Conservation (phyloP, 2,329 filamentous ascomycete species). For the Tolypocladium inflatum region DNA sequence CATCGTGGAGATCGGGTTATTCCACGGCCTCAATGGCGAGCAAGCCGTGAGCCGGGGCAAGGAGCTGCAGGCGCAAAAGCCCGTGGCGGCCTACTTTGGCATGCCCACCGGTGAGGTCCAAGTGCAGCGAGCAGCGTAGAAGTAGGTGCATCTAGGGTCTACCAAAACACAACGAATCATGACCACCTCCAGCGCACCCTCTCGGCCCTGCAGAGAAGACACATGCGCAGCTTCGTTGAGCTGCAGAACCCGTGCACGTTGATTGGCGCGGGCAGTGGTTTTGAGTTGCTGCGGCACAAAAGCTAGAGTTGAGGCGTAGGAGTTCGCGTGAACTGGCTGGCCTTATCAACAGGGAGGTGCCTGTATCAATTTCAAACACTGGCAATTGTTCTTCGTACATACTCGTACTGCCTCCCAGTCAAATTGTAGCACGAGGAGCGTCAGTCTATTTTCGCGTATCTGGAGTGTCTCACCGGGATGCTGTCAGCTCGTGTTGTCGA, state of each 20-base stretch:
- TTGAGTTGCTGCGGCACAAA: background rate
- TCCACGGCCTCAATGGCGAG: constrained; percentile 70
- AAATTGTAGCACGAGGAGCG: too few species aligned
- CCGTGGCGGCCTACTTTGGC: constrained; percentile 90
- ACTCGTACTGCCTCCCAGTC: background rate
- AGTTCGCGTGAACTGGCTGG: background rate
- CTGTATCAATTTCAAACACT: background rate
- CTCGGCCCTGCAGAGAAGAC: background rate
- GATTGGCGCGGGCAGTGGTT: background rate
- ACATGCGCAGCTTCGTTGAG: background rate
- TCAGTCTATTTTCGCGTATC: too few species aligned
- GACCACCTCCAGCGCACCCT: background rate
- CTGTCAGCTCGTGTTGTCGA: background rate
- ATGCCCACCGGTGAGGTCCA: constrained; percentile 64
- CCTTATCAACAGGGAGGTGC: background rate
- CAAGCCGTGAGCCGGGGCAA: constrained; percentile 46
- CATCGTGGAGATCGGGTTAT: constrained; percentile 86
- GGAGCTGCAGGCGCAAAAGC: constrained; percentile 71
- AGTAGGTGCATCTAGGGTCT: background rate
- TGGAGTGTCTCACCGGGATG: background rate
- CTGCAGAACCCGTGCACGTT: background rate
- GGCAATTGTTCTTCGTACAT: too few species aligned
- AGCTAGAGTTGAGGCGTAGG: background rate
- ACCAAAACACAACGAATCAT: background rate
- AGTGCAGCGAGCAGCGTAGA: constrained; percentile 14